A percentile compares a stretch with the other conserved stretches of the same genome.
Evolutionary conservation across 805 yeast genomes (phyloP).

Genomic region (Cephaloascus fragrans): DNA sequence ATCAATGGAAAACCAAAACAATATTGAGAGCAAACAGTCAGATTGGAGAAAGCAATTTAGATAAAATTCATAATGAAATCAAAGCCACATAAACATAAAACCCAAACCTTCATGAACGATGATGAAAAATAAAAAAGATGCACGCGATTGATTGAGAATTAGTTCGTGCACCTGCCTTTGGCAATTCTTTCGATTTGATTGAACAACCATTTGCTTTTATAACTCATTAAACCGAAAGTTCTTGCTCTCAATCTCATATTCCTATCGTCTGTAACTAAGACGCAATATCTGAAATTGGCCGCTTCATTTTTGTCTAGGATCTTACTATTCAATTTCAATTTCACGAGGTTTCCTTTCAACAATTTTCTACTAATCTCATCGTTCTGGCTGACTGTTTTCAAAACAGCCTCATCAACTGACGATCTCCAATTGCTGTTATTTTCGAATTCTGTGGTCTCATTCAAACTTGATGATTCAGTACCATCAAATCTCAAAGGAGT

Average conservation of each 20-base stretch:
- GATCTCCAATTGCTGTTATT: slow-evolving; percentile 65
- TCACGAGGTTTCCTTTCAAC: slow-evolving; percentile 27
- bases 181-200: slow-evolving; percentile 35
- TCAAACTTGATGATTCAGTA: slow-evolving; percentile 53
- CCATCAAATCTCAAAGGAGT: slow-evolving; percentile 63
- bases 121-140: too few species aligned
- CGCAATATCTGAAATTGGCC: slow-evolving; percentile 41
- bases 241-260: slow-evolving; percentile 63
- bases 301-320: slow-evolving; percentile 23
- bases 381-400: slow-evolving; percentile 35
- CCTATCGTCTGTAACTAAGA: slow-evolving; percentile 64
- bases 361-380: slow-evolving; percentile 27
- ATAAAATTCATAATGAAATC: too few species aligned
- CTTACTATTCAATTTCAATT: slow-evolving; percentile 9
- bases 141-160: too few species aligned
- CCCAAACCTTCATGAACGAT: too few species aligned
- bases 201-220: slow-evolving; percentile 55
- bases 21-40: too few species aligned
- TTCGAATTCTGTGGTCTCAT: slow-evolving; percentile 68
- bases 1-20: too few species aligned
- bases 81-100: too few species aligned
- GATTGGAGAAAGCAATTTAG: too few species aligned
- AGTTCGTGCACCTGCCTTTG: slow-evolving; percentile 46
- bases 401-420: slow-evolving; percentile 61
- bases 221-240: slow-evolving; percentile 42